These are phyloP conservation scores for Mallotus repandus DNA, from an alignment of 441 rosid species.

Conservation along the genomic window DNA sequence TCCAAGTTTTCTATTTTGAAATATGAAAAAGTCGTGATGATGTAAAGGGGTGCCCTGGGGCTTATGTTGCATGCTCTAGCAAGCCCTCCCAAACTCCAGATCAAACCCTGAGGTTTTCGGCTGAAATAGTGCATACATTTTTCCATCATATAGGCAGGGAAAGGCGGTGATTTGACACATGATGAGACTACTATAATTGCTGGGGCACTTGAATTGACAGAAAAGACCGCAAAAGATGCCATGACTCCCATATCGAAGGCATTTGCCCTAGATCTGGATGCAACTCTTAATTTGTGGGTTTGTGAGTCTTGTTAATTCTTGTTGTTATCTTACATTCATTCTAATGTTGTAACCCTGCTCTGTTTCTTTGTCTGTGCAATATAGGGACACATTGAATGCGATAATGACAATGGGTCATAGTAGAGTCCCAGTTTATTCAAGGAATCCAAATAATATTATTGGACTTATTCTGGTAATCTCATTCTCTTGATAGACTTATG, in stretches of 20 bases:
- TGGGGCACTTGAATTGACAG: conserved; percentile 93
- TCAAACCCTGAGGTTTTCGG: conserved; percentile 1
- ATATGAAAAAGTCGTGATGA: conserved; percentile 13
- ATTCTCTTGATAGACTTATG: neutral
- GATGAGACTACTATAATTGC: conserved; percentile 94
- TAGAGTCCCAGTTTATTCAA: conserved; percentile 79
- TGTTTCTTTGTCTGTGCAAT: conserved; percentile 25
- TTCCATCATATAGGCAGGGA: conserved; percentile 67
- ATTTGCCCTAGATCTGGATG: conserved; percentile 94
- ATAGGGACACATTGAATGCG: conserved; percentile 72
- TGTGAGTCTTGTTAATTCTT: conserved; percentile 31
- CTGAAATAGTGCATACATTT: conserved; percentile 16
- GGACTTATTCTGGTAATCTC: conserved; percentile 78
- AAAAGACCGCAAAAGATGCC: conserved; percentile 85
- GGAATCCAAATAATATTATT: conserved; percentile 63
- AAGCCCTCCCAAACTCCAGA: conserved; percentile 5
- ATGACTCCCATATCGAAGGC: conserved; percentile 93
- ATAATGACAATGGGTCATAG: conserved; percentile 91
- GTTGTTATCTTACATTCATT: conserved; percentile 3
- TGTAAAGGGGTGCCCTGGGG: conserved; percentile 16
- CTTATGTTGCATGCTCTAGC: conserved; percentile 19
- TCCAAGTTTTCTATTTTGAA: conserved; percentile 4
- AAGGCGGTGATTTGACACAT: conserved; percentile 84
- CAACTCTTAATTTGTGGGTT: conserved; percentile 91
- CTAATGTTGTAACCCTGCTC: conserved; percentile 14